Evolutionary conservation across 2,329 filamentous ascomycete genomes (phyloP).

Genomic region (Grosmannia penicillata): DNA sequence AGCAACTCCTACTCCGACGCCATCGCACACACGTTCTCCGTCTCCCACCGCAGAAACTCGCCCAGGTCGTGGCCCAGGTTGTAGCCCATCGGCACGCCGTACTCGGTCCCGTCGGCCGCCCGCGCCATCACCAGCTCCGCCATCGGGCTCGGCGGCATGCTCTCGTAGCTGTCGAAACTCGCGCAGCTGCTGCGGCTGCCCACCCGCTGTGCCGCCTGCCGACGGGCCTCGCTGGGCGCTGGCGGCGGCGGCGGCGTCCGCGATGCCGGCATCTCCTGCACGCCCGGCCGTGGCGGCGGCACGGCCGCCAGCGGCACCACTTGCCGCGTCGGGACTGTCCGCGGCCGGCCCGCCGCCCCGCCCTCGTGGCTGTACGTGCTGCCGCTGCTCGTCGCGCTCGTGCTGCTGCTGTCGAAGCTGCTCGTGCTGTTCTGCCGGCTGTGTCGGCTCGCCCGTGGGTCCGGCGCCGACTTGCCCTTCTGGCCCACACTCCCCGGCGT

Average conservation of each 20-base stretch:
- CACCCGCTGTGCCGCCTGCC: conserved; percentile 7
- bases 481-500: neutral
- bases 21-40: conserved; percentile 28
- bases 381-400: conserved; percentile 8
- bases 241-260: conserved; percentile 1
- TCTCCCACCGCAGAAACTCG: conserved; percentile 43
- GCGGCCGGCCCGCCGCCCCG: neutral
- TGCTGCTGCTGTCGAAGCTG: conserved; percentile 9
- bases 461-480: neutral
- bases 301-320: neutral
- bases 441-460: too few relatives aligned
- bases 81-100: conserved; percentile 41
- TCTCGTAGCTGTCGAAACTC: conserved; percentile 21
- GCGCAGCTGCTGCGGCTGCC: conserved; percentile 5
- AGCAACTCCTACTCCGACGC: neutral
- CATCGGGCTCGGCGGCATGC: conserved; percentile 37
- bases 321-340: neutral
- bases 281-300: neutral
- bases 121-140: conserved; percentile 27
- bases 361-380: neutral
- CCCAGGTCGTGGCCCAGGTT: conserved; percentile 44
- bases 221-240: neutral
- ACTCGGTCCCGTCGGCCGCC: conserved; percentile 22
- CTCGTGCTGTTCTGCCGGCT: conserved; percentile 1
- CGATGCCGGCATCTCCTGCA: conserved; percentile 4